phyloP scores from a whole-genome alignment of 2,329 filamentous ascomycete genomes.

The Coniochaeta pulveracea region DNA sequence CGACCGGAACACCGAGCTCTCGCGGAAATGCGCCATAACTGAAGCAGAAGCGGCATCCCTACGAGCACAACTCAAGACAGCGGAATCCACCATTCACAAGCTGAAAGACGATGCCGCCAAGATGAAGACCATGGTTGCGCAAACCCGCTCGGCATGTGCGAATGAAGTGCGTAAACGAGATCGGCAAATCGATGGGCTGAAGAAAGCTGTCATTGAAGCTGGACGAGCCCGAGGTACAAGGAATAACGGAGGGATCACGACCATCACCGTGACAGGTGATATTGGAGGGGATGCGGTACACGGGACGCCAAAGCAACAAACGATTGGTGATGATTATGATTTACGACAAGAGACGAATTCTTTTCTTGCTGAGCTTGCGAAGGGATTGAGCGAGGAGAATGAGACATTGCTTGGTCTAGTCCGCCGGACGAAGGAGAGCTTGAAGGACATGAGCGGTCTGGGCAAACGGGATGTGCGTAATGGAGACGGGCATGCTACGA shows the following conservation, averaged over 20 bases:
- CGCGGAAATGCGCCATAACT: slow-evolving; percentile 42
- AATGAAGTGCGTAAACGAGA: slow-evolving; percentile 89
- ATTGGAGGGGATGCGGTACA: slow-evolving; percentile 13
- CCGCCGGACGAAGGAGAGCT: slow-evolving; percentile 55
- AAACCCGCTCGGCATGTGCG: slow-evolving; percentile 76
- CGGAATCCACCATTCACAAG: slow-evolving; percentile 63
- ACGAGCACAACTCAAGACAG: slow-evolving; percentile 57
- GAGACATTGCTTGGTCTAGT: slow-evolving; percentile 67
- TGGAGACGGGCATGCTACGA: slow-evolving; percentile 16
- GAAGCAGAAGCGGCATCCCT: slow-evolving; percentile 63
- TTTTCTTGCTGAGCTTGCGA: slow-evolving; percentile 76
- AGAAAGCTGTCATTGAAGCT: slow-evolving; percentile 70
- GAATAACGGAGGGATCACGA: slow-evolving; percentile 41
- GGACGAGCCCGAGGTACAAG: slow-evolving; percentile 48
- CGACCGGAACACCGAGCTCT: slow-evolving; percentile 41
- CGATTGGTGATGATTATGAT: slow-evolving; percentile 48
- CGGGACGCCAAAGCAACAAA: slow-evolving; percentile 13
- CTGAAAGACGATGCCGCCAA: slow-evolving; percentile 75
- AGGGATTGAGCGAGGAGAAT: slow-evolving; percentile 83
- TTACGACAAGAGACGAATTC: slow-evolving; percentile 81
- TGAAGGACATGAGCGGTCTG: slow-evolving; percentile 59
- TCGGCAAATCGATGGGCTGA: slow-evolving; percentile 76
- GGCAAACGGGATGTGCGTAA: slow-evolving; percentile 18
- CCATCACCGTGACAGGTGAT: slow-evolving; percentile 46
- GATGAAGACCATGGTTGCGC: slow-evolving; percentile 67